Conservation (phyloP, 352 stramenopile genomes). For the Aphanomyces astaci region DNA sequence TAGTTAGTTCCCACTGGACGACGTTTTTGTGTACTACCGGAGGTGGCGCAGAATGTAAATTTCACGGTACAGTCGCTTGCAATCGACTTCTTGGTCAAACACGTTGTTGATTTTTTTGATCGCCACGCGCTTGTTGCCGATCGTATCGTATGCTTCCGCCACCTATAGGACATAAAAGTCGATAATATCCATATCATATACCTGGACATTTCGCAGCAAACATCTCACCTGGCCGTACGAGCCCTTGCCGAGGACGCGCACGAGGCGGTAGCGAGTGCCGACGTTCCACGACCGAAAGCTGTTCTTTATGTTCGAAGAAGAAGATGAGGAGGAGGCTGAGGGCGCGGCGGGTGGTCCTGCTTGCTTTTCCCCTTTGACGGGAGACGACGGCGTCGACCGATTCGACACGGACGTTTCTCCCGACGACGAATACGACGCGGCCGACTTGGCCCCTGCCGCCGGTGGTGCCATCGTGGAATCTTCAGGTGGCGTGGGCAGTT, state of each 20-base stretch:
- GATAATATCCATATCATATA: too few relatives aligned
- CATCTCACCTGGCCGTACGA: constrained; percentile 70
- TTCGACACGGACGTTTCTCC: constrained; percentile 5
- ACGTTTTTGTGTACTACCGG: too few relatives aligned
- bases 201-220: too few relatives aligned
- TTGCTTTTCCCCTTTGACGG: not conserved
- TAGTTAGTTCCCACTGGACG: too few relatives aligned
- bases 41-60: constrained; percentile 29
- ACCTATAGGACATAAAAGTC: constrained; percentile 42
- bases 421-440: not conserved
- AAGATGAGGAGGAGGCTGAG: too few relatives aligned
- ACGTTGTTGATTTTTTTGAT: constrained; percentile 30
- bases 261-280: constrained; percentile 62
- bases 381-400: constrained; percentile 6
- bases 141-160: constrained; percentile 24
- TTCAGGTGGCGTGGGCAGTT: not conserved
- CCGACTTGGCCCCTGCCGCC: not conserved
- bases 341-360: not conserved
- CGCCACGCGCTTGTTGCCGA: constrained; percentile 24
- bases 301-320: not conserved
- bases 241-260: constrained; percentile 73
- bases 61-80: constrained; percentile 27
- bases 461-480: not conserved
- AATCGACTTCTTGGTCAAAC: constrained; percentile 29
- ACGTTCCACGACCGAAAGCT: constrained; percentile 63